Evolutionary conservation across 202 grass and related monocot species (phyloP).

Genomic region (Hordeum pubiflorum): DNA sequence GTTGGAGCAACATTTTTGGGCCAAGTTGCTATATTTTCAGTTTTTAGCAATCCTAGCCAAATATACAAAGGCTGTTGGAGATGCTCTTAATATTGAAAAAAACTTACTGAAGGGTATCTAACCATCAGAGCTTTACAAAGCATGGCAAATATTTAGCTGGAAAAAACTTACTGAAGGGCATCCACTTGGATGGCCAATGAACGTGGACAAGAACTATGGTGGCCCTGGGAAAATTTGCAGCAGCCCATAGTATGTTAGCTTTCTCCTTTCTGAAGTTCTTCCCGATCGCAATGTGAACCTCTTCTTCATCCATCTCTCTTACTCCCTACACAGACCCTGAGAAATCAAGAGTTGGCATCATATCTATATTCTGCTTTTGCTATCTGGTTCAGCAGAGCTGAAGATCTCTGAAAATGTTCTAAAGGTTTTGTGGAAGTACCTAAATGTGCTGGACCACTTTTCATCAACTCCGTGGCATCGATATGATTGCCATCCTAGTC

Average conservation of each 20-base stretch:
- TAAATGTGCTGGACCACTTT: conserved; percentile 6
- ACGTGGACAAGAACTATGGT: conserved; percentile 50
- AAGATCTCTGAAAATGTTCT: neutral
- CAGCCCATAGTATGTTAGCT: conserved; percentile 44
- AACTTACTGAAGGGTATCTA: too few relatives aligned
- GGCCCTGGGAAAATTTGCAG: conserved; percentile 37
- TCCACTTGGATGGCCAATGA: conserved; percentile 61
- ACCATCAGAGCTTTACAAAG: neutral
- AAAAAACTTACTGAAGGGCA: conserved; percentile 56
- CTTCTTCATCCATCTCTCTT: conserved; percentile 31
- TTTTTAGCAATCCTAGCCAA: too few relatives aligned
- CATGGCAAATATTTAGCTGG: neutral
- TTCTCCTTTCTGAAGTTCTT: conserved; percentile 51
- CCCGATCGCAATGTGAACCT: conserved; percentile 36
- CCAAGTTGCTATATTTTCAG: too few relatives aligned
- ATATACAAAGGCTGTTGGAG: too few relatives aligned
- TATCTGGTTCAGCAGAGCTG: neutral
- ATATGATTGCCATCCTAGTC: neutral
- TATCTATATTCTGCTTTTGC: neutral
- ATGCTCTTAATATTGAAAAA: neutral
- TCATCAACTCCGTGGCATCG: neutral
- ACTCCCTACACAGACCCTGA: neutral
- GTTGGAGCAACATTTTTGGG: too few relatives aligned
- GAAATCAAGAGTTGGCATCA: conserved; percentile 5
- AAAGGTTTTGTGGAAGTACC: conserved; percentile 10